These are phyloP conservation scores for Colletotrichum simmondsii DNA, from an alignment of 2,329 filamentous ascomycete species.

Conservation along the genomic window DNA sequence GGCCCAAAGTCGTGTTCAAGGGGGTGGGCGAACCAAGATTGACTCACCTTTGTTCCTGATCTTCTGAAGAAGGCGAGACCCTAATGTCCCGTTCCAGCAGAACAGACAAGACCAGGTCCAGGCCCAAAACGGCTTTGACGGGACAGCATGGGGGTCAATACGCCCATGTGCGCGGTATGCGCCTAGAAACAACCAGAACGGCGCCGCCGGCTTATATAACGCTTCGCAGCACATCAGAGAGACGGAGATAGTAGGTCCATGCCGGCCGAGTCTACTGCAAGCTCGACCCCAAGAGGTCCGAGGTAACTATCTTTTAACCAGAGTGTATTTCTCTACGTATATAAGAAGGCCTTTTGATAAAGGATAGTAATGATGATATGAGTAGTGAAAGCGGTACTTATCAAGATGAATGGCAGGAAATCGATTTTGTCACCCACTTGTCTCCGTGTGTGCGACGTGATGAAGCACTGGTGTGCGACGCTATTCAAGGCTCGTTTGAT, in stretches of 20 bases:
- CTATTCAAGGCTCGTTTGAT: constrained; percentile 13
- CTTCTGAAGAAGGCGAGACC: constrained; percentile 10
- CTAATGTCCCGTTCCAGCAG: background rate
- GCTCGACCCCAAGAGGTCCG: too few relatives aligned
- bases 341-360: too few relatives aligned
- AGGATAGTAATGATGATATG: too few relatives aligned
- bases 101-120: constrained; percentile 18
- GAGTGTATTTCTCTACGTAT: too few relatives aligned
- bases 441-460: background rate
- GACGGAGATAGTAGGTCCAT: background rate
- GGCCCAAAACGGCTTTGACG: background rate
- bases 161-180: background rate
- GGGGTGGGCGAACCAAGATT: background rate
- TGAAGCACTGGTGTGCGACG: background rate
- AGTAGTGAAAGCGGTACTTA: too few relatives aligned
- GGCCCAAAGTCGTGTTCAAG: constrained; percentile 12
- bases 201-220: background rate
- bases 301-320: too few relatives aligned
- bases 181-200: background rate
- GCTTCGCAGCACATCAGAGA: background rate
- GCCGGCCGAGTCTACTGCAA: background rate
- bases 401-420: too few relatives aligned
- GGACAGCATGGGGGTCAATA: background rate
- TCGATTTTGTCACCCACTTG: too few relatives aligned
- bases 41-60: background rate